Evolutionary conservation across 148 eudicot species (phyloP).

Genomic region (Persicaria tinctoria): DNA sequence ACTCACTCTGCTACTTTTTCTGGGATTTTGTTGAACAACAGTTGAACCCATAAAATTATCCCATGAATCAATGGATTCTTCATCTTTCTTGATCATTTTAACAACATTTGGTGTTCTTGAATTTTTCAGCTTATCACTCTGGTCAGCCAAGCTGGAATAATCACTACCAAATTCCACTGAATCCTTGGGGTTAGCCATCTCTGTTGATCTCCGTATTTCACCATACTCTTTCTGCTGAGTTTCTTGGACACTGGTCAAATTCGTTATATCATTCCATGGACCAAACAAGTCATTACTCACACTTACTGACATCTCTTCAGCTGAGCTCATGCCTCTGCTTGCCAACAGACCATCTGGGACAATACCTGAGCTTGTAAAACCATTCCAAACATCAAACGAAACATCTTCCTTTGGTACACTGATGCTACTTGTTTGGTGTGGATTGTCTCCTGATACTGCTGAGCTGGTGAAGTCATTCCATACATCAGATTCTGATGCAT

Average conservation of each 20-base stretch:
- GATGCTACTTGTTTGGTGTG: background rate
- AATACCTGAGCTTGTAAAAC: conserved; percentile 16
- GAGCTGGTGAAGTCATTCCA: conserved; percentile 21
- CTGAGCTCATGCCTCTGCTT: background rate
- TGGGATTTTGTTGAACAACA: conserved; percentile 15
- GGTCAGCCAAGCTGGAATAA: conserved; percentile 15
- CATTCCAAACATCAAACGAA: conserved; percentile 6
- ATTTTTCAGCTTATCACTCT: conserved; percentile 14
- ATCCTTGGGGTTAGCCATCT: conserved; percentile 20
- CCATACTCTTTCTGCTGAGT: background rate
- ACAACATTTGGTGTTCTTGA: conserved; percentile 15
- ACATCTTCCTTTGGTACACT: conserved; percentile 2
- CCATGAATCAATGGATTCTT: conserved; percentile 43
- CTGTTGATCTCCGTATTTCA: background rate
- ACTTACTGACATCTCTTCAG: conserved; percentile 11
- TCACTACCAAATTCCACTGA: conserved; percentile 45
- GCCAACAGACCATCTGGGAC: conserved; percentile 3
- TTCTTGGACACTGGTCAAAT: conserved; percentile 8
- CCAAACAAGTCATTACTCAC: conserved; percentile 15
- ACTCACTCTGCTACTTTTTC: conserved; percentile 11
- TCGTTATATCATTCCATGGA: conserved; percentile 16
- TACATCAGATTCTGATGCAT: conserved; percentile 11
- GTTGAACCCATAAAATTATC: conserved; percentile 33
- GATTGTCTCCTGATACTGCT: background rate
- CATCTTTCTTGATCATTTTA: conserved; percentile 22